A percentile compares a stretch with the other conserved stretches of the same genome.
phyloP scores from a whole-genome alignment of 768 basidiomycete genomes.

The Sarcomyxa edulis region DNA sequence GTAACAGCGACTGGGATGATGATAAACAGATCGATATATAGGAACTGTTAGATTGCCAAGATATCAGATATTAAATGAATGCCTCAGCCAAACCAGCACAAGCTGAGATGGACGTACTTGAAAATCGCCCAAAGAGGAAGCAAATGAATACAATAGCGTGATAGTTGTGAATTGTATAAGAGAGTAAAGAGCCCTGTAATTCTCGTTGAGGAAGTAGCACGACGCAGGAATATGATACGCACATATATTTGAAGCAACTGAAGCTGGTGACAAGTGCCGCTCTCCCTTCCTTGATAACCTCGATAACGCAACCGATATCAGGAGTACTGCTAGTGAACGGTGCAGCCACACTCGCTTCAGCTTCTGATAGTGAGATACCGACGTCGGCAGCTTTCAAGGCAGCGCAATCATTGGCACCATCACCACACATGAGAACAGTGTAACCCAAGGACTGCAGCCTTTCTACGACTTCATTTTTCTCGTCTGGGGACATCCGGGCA shows the following conservation, averaged over 20 bases:
- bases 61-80: slow-evolving; percentile 9
- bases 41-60: too few species aligned
- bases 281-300: slow-evolving; percentile 94
- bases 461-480: slow-evolving; percentile 98
- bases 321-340: slow-evolving; percentile 93
- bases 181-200: slow-evolving; percentile 89
- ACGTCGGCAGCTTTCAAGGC: slow-evolving; percentile 98
- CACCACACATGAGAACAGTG: slow-evolving; percentile 97
- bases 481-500: slow-evolving; percentile 98
- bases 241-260: slow-evolving; percentile 99
- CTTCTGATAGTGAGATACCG: slow-evolving; percentile 93
- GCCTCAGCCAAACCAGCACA: slow-evolving; percentile 7
- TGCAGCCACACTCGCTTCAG: slow-evolving; percentile 97
- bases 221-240: slow-evolving; percentile 23
- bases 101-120: slow-evolving; percentile 49
- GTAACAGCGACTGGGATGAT: slow-evolving; percentile 96
- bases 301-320: slow-evolving; percentile 93
- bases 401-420: slow-evolving; percentile 98
- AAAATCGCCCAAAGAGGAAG: slow-evolving; percentile 93
- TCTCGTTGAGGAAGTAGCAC: slow-evolving; percentile 8
- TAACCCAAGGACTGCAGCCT: slow-evolving; percentile 90
- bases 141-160: slow-evolving; percentile 92
- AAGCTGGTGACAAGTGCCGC: slow-evolving; percentile 97
- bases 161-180: slow-evolving; percentile 99
- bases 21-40: slow-evolving; percentile 97